These are phyloP conservation scores for Conidiobolus coronatus DNA, from an alignment of 371 early-diverging fungal species.

Conservation along the genomic window DNA sequence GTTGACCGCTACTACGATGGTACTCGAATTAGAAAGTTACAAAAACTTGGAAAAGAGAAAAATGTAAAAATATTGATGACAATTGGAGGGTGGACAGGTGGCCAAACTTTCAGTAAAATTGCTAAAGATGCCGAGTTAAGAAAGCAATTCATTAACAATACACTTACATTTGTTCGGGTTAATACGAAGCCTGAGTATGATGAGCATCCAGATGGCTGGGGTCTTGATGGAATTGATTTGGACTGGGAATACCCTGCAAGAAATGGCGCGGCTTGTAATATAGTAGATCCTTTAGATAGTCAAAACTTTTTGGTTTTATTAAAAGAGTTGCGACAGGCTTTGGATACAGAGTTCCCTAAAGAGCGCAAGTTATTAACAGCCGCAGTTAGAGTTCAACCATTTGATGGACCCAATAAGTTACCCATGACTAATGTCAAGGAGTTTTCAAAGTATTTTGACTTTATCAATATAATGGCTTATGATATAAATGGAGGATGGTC, in stretches of 20 bases:
- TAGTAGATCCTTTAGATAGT: conserved; percentile 20
- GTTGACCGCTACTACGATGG: conserved; percentile 11
- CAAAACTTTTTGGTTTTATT: conserved; percentile 29
- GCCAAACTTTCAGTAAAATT: conserved; percentile 31
- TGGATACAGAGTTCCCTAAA: conserved; percentile 28
- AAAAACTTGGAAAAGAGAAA: conserved; percentile 25
- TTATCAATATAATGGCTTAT: conserved; percentile 29
- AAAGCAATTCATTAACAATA: conserved; percentile 21
- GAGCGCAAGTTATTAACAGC: conserved; percentile 20
- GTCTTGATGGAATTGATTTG: too few relatives aligned
- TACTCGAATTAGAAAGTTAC: conserved; percentile 12
- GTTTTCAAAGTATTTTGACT: conserved; percentile 26
- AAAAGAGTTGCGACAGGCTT: conserved; percentile 27
- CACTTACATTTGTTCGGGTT: conserved; percentile 9
- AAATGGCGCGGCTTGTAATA: conserved; percentile 41
- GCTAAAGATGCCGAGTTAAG: conserved; percentile 15
- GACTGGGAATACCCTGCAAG: conserved; percentile 12
- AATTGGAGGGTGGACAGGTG: conserved; percentile 56
- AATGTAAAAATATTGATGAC: conserved; percentile 25
- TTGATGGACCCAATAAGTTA: conserved; percentile 21
- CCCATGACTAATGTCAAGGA: conserved; percentile 30
- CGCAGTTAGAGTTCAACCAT: conserved; percentile 42
- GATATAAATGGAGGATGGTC: conserved; percentile 32
- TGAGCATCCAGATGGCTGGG: background rate
- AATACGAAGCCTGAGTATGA: background rate